A percentile compares a stretch with the other conserved stretches of the same genome.
phyloP scores from a whole-genome alignment of 108 stramenopile species.

The Discostella stelligeroides region DNA sequence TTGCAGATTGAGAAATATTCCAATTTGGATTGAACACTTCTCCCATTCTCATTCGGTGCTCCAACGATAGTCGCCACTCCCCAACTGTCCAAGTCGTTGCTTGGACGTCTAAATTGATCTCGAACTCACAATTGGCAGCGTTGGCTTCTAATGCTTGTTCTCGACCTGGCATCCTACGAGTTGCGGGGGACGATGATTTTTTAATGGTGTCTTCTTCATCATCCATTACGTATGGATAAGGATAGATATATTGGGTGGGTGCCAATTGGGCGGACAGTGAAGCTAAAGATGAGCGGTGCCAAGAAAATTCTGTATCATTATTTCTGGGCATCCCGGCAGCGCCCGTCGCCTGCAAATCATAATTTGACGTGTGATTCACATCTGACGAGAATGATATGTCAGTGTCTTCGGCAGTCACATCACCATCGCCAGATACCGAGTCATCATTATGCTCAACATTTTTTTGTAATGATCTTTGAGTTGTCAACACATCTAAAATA shows the following conservation, averaged over 20 bases:
- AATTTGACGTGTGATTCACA: background rate
- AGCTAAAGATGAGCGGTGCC: slow-evolving; percentile 5
- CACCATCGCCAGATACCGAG: too few species aligned
- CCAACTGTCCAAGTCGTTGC: slow-evolving; percentile 66
- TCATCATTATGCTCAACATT: background rate
- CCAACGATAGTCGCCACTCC: slow-evolving; percentile 64
- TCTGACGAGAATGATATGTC: background rate
- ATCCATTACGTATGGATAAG: slow-evolving; percentile 74
- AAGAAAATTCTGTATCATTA: slow-evolving; percentile 3
- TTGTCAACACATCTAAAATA: background rate
- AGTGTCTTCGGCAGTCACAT: background rate
- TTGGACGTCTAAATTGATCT: slow-evolving; percentile 71
- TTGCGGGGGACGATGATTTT: slow-evolving; percentile 45
- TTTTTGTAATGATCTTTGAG: background rate
- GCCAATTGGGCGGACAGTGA: slow-evolving; percentile 2
- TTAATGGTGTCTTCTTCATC: slow-evolving; percentile 60
- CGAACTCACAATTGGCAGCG: slow-evolving; percentile 80
- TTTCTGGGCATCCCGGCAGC: slow-evolving; percentile 3
- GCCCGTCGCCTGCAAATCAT: background rate
- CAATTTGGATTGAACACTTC: slow-evolving; percentile 42
- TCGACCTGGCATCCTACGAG: slow-evolving; percentile 54
- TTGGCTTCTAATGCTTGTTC: slow-evolving; percentile 68
- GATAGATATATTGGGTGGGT: slow-evolving; percentile 28
- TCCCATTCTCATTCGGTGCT: slow-evolving; percentile 38
- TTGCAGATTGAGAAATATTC: slow-evolving; percentile 12